Base-by-base conservation (phyloP, 306 rosid species). In the Geum urbanum region DNA sequence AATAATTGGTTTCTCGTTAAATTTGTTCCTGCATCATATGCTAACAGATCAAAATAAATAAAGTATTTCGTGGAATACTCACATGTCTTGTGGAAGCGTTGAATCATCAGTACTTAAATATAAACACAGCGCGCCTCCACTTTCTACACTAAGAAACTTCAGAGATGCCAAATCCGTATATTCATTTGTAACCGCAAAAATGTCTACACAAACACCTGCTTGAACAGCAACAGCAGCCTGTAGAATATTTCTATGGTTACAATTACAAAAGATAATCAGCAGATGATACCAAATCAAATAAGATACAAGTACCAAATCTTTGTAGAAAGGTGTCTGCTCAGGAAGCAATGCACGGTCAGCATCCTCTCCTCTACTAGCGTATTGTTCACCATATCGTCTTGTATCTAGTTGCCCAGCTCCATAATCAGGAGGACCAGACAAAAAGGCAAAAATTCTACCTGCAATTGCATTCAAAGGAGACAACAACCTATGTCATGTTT, bases 301-400 rank as follows among this genome's bases (percentile, higher is more conserved):
- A 48, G 63, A 54, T 47, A 39, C 69, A 57, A 49, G 62, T 74
- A 94, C 98, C 91, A 94, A 82, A 82, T 94, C 98, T 76, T 85
- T 88, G 79, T 90, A 94, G 82, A 88, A 94, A 20, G 97, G 96
- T 56, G 96, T 90, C 87, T 90, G 97, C 88, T 90, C 97, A 9
- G 98, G 98, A 72, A 94, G 98, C 74, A 94, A 83, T 76, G 97
- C 97, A 60, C 88, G 92, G 66, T 94, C 98, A 1, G 98, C 97
- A 83, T 94, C 98, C 86, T 90, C 96, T 77, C 98, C 85, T 83
- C 89, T 90, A 87, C 97, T 94, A 50, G 98, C 98, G 85, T 94
- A 94, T 77, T 94, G 98, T 76, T 90, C 97, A 62, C 98, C 97
- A 66, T 94, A 94, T 43, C 97, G 82, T 64, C 96, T 88, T 8